Percentiles rank a stretch among this genome's conserved stretches.
phyloP scores from a whole-genome alignment of 129 eudicot genomes.

The Flaveria trinervia region DNA sequence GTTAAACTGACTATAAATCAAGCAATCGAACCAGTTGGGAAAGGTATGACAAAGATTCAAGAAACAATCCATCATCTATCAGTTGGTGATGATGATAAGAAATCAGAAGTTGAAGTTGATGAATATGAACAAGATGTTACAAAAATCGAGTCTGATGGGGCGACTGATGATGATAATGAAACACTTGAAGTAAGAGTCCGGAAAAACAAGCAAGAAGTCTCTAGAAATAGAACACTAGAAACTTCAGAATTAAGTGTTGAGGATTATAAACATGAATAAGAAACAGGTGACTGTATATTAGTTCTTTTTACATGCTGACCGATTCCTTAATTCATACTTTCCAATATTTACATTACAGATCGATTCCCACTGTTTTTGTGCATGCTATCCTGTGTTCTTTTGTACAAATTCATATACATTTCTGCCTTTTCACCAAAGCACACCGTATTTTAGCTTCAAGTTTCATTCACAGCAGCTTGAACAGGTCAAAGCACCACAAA shows the following conservation, averaged over 20 bases:
- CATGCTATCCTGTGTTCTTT: conserved; percentile 10
- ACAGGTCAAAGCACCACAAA: conserved; percentile 67
- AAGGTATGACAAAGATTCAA: conserved; percentile 90
- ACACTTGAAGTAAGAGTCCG: conserved; percentile 53
- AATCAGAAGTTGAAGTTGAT: conserved; percentile 59
- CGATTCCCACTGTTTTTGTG: conserved; percentile 14
- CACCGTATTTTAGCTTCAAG: conserved; percentile 27
- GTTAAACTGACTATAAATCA: conserved; percentile 85
- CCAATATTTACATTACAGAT: neutral
- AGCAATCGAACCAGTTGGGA: conserved; percentile 88
- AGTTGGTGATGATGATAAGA: conserved; percentile 48
- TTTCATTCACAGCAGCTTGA: conserved; percentile 59
- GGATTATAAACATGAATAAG: conserved; percentile 25
- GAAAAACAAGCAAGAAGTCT: conserved; percentile 47
- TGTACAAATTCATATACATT: conserved; percentile 12
- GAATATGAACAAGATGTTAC: conserved; percentile 51
- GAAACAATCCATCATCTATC: conserved; percentile 73
- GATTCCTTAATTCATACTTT: neutral
- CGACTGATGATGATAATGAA: conserved; percentile 37
- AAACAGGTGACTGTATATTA: conserved; percentile 15
- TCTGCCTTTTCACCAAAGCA: conserved; percentile 16
- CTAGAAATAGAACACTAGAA: conserved; percentile 20
- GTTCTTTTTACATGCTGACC: conserved; percentile 4
- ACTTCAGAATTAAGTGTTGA: conserved; percentile 27
- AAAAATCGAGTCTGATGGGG: conserved; percentile 17